phyloP scores from a whole-genome alignment of 1,284 basidiomycete genomes.

The Ustilago trichophora region DNA sequence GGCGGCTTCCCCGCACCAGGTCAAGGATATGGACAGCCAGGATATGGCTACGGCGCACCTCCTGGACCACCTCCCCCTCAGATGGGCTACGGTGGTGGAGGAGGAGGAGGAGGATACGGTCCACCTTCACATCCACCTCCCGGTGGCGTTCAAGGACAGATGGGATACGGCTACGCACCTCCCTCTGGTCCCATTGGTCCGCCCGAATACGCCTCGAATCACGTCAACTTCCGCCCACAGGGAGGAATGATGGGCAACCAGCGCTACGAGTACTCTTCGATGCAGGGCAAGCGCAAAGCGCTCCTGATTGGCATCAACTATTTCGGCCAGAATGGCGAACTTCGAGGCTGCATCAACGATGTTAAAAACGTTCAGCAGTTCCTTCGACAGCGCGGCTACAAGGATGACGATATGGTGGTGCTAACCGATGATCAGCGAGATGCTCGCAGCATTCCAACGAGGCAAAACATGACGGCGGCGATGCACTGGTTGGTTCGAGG shows the following conservation, averaged over 20 bases:
- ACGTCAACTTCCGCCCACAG: constrained; percentile 56
- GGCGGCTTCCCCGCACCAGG: constrained; percentile 30
- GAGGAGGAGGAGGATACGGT: constrained; percentile 25
- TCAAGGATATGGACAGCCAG: constrained; percentile 36
- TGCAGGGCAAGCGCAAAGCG: constrained; percentile 65
- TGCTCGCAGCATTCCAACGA: constrained; percentile 61
- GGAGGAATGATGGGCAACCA: constrained; percentile 58
- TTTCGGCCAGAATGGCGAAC: constrained; percentile 52
- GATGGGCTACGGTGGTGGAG: constrained; percentile 21
- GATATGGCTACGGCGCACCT: constrained; percentile 42
- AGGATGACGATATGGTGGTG: constrained; percentile 65
- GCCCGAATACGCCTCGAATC: constrained; percentile 51
- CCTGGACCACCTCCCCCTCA: constrained; percentile 23
- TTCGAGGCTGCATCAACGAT: constrained; percentile 66
- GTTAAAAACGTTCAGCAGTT: constrained; percentile 64
- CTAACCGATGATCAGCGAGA: constrained; percentile 61
- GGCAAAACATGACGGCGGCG: constrained; percentile 65
- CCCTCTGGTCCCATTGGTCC: constrained; percentile 49
- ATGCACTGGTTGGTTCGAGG: constrained; percentile 66
- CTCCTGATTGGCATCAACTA: constrained; percentile 67
- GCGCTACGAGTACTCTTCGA: constrained; percentile 62
- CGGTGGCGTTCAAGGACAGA: constrained; percentile 37
- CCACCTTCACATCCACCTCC: constrained; percentile 36
- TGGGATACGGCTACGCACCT: constrained; percentile 42
- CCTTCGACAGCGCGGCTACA: constrained; percentile 62